Evolutionary conservation across 2,329 filamentous ascomycete species (phyloP).

Genomic region (Hyphodiscus sp.): DNA sequence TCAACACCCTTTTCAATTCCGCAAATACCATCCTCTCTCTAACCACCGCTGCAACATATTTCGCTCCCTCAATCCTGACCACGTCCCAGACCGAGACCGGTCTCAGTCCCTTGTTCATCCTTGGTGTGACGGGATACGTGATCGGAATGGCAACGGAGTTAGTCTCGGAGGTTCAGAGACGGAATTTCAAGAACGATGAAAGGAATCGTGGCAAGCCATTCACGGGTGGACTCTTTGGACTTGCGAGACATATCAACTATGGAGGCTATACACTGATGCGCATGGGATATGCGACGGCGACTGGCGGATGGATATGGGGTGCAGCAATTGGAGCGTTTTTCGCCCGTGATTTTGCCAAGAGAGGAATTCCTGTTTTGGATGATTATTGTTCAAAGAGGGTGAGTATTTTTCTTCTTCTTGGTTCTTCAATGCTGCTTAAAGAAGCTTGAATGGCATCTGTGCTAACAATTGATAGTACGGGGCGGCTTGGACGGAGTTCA

Average conservation of each 20-base stretch:
- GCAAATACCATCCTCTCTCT: slow-evolving; percentile 49
- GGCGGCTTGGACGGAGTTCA: too few species aligned
- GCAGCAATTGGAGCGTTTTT: slow-evolving; percentile 35
- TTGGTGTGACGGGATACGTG: slow-evolving; percentile 44
- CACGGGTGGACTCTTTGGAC: slow-evolving; percentile 40
- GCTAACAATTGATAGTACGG: too few species aligned
- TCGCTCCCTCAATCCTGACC: slow-evolving; percentile 18
- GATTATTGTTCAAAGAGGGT: slow-evolving; percentile 40
- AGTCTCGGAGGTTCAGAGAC: slow-evolving; percentile 50
- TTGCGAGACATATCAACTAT: slow-evolving; percentile 49
- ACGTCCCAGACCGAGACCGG: slow-evolving; percentile 1
- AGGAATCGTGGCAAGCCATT: slow-evolving; percentile 46
- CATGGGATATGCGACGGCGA: slow-evolving; percentile 40
- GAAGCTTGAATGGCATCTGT: too few species aligned
- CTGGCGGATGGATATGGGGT: slow-evolving; percentile 41
- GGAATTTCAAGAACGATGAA: slow-evolving; percentile 42
- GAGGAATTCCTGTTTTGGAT: slow-evolving; percentile 41
- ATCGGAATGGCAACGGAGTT: slow-evolving; percentile 49
- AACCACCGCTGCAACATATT: slow-evolving; percentile 39
- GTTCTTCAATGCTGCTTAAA: too few species aligned
- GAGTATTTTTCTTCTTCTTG: slow-evolving; percentile 5
- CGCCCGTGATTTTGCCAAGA: slow-evolving; percentile 38
- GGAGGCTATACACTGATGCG: slow-evolving; percentile 46
- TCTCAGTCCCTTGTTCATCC: slow-evolving; percentile 31
- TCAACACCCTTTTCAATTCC: slow-evolving; percentile 51